These are phyloP conservation scores for Trypanosoma cruzi DNA, from an alignment of 208 protist species.

Conservation along the genomic window DNA sequence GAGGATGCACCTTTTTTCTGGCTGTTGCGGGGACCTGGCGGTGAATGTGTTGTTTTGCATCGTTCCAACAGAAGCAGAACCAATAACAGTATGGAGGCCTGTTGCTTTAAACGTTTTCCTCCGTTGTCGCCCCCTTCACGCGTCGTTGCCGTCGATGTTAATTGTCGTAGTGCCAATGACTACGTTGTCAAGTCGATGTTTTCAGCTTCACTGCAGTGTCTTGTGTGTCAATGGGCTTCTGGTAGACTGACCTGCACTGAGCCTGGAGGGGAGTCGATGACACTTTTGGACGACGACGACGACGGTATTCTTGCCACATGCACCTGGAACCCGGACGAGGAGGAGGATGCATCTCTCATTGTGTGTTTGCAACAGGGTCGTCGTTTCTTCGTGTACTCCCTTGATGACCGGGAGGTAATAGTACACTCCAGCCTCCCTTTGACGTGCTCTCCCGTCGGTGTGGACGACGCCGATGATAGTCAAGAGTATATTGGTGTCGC, in stretches of 20 bases:
- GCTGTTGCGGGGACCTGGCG: not conserved
- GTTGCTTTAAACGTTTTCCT: not conserved
- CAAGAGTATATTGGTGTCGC: slow-evolving; percentile 1
- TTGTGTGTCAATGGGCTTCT: not conserved
- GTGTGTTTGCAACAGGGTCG: slow-evolving; percentile 9
- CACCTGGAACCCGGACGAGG: slow-evolving; percentile 12
- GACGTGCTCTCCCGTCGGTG: not conserved
- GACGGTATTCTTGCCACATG: not conserved
- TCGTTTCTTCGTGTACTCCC: slow-evolving; percentile 8
- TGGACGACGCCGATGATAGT: not conserved
- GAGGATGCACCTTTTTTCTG: not conserved
- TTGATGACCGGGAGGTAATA: slow-evolving; percentile 5
- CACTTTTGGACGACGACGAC: not conserved
- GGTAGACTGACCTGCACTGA: slow-evolving; percentile 4
- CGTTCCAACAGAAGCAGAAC: too few relatives aligned
- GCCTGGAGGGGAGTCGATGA: not conserved
- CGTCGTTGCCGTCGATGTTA: not conserved
- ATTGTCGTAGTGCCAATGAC: too few relatives aligned
- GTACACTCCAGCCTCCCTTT: not conserved
- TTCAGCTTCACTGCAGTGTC: too few relatives aligned
- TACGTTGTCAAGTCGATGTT: too few relatives aligned
- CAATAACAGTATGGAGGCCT: not conserved
- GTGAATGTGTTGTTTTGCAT: slow-evolving; percentile 2
- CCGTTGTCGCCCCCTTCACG: too few relatives aligned
- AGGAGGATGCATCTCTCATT: slow-evolving; percentile 3